Percentiles rank a stretch among this genome's conserved stretches.
Evolutionary conservation across 2,329 filamentous ascomycete species (phyloP).

Genomic region (Colletotrichum incanum): DNA sequence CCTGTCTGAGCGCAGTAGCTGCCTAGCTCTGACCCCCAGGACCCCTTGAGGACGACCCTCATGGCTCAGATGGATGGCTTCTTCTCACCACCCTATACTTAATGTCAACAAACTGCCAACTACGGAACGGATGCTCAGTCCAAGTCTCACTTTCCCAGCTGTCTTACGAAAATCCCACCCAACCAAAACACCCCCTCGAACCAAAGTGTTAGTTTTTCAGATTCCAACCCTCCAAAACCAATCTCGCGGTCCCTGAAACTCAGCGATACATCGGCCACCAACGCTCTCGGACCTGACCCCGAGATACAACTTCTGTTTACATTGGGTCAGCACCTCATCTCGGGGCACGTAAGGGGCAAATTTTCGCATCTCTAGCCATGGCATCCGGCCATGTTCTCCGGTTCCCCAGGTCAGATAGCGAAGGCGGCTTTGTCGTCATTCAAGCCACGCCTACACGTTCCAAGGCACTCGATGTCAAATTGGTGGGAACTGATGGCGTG

Average conservation of each 20-base stretch:
- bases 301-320: constrained; percentile 11
- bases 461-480: constrained; percentile 73
- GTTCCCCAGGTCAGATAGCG: constrained; percentile 69
- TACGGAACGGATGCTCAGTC: constrained; percentile 6
- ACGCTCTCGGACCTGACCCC: background rate
- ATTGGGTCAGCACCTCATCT: constrained; percentile 20
- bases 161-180: constrained; percentile 12
- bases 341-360: constrained; percentile 16
- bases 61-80: constrained; percentile 27
- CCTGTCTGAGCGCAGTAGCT: constrained; percentile 35
- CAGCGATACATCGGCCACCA: background rate
- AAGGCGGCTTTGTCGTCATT: constrained; percentile 71
- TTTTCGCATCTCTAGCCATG: constrained; percentile 30
- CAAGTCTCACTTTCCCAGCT: constrained; percentile 13
- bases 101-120: constrained; percentile 30
- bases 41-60: constrained; percentile 23
- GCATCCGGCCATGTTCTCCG: constrained; percentile 63
- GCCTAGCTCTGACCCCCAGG: constrained; percentile 28
- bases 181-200: constrained; percentile 9
- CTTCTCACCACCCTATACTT: constrained; percentile 15
- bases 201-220: background rate
- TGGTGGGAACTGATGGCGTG: constrained; percentile 79
- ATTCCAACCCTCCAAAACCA: constrained; percentile 24
- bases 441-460: constrained; percentile 68
- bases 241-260: constrained; percentile 16